Evolutionary conservation across 345 rosid genomes (phyloP).

Genomic region (Crucihimalaya himalaica): DNA sequence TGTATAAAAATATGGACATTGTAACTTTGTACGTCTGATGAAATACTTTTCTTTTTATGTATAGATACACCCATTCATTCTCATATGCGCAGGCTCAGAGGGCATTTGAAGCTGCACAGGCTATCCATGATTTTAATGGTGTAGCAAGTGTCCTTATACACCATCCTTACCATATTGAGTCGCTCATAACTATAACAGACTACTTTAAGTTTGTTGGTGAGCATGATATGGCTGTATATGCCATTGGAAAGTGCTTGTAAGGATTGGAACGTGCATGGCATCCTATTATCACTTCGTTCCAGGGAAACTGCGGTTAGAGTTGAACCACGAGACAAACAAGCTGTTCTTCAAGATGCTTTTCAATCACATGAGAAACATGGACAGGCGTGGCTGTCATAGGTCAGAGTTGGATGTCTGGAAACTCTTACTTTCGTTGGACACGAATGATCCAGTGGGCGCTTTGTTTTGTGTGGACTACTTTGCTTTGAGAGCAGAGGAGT

Average conservation of each 20-base stretch:
- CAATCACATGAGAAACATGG: conserved; percentile 87
- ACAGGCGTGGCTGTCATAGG: conserved; percentile 86
- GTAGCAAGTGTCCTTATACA: conserved; percentile 65
- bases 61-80: conserved; percentile 45
- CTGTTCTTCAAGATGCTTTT: conserved; percentile 74
- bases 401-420: conserved; percentile 93
- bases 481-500: conserved; percentile 83
- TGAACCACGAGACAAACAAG: conserved; percentile 72
- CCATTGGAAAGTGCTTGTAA: conserved; percentile 74
- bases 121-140: conserved; percentile 79
- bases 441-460: conserved; percentile 83
- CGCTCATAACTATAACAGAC: conserved; percentile 91
- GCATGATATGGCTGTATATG: conserved; percentile 84
- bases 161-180: conserved; percentile 85
- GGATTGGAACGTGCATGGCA: conserved; percentile 92
- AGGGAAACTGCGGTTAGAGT: conserved; percentile 71
- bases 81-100: conserved; percentile 74
- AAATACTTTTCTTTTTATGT: neutral
- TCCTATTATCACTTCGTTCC: conserved; percentile 73
- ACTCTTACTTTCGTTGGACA: conserved; percentile 73
- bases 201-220: conserved; percentile 83
- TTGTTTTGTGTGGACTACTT: conserved; percentile 89
- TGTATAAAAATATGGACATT: neutral
- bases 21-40: conserved; percentile 9
- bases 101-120: conserved; percentile 80